Evolutionary conservation across 2,329 filamentous ascomycete species (phyloP).

Genomic region (Calycina herbarum): DNA sequence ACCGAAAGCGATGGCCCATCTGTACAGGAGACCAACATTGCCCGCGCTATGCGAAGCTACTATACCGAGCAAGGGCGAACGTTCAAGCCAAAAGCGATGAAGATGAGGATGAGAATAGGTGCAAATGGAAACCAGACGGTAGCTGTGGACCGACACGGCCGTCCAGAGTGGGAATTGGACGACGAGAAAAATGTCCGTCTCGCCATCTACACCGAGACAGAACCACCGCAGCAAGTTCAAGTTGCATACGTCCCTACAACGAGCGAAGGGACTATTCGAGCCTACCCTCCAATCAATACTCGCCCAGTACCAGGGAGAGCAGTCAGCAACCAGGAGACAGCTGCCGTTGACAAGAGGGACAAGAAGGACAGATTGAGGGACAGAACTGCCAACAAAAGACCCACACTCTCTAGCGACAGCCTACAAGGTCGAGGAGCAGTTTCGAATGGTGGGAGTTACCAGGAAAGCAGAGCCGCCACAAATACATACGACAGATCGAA

Average conservation of each 20-base stretch:
- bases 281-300: background rate
- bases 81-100: background rate
- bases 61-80: slow-evolving; percentile 51
- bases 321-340: background rate
- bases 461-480: slow-evolving; percentile 21
- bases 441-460: slow-evolving; percentile 19
- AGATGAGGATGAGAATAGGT: slow-evolving; percentile 60
- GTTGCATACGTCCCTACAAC: background rate
- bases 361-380: background rate
- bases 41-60: slow-evolving; percentile 87
- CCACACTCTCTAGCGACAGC: background rate
- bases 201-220: background rate
- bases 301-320: background rate
- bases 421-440: slow-evolving; percentile 4
- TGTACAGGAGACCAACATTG: slow-evolving; percentile 92
- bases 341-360: background rate
- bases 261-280: background rate
- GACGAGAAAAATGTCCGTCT: background rate
- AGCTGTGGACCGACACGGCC: background rate
- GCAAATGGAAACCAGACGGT: slow-evolving; percentile 53
- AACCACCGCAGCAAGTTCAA: background rate
- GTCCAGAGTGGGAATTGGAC: background rate
- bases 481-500: slow-evolving; percentile 31
- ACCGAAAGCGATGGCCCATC: slow-evolving; percentile 69
- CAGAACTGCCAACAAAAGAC: background rate